Evolutionary conservation across 495 filamentous ascomycete species (phyloP), one percentile per base, ranked within the genome.

Genomic region (Aspergillus hancockii): DNA sequence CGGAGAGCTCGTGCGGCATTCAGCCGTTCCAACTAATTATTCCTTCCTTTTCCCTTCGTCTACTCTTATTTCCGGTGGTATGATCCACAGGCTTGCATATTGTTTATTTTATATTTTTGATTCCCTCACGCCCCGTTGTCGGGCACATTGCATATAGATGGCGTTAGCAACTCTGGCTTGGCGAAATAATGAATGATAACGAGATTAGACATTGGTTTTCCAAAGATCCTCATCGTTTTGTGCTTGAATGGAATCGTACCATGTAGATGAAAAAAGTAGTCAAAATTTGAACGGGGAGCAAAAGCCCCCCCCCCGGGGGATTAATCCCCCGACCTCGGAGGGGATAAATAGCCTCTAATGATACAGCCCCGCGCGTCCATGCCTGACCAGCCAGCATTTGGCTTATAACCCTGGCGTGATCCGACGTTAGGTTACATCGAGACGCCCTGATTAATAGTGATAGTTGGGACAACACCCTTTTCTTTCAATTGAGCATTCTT

Each of bases 1-100:
- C 81, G 89, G 67, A 79, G 91, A 56, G 69, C 83, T n/a, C 73
- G 59, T 62, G 81, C 54, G 75, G 79, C 55, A 21, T 81, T 69
- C 55, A 67, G 56, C 67, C 50, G 68, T 18, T 49, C 57, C 51
- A 68, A 69, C 36, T 75, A 51, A 60, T 59, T 30, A 12, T 31
- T 34, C 14, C 38, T 34, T 13, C 13, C 34, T 52, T 47, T 46
- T 54, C 50, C 18, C 30, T 59, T 49, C 54, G 45, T 31, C 22
- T 38, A 41, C 34, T 58, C 16, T 23, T 47, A 55, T 53, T 56
- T 53, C 9, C 56, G 28, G 60, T 28, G n/a, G 47, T 13, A 38
- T 51, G 45, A 28, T 51, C 52, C 50, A 54, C 22, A 16, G 31
- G 40, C 32, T 32, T 55, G 41, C 53, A 49, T 51, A 40, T 49